Evolutionary conservation across 148 eudicot species (phyloP).

Genomic region (Dysphania ambrosioides): DNA sequence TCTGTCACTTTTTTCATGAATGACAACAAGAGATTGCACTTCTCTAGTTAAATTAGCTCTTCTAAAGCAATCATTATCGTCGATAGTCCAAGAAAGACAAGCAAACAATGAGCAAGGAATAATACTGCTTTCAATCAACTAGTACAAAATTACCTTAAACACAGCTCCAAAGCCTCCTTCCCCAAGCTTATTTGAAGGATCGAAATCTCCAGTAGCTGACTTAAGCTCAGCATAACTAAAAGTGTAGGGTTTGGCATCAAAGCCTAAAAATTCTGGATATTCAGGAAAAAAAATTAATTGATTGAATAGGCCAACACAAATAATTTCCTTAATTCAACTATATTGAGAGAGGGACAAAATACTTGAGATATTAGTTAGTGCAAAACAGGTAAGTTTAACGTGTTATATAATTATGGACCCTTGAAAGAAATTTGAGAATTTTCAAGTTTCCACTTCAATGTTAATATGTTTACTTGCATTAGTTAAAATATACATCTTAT

Average conservation of each 20-base stretch:
- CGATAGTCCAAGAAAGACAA: no score
- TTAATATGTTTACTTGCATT: background rate
- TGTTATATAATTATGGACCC: background rate
- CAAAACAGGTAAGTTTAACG: background rate
- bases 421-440: no score
- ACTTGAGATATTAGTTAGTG: background rate
- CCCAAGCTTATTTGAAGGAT: constrained; percentile 36
- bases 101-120: no score
- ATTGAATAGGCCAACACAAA: background rate
- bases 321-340: background rate
- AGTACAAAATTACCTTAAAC: constrained; percentile 28
- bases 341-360: background rate
- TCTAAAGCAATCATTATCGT: no score
- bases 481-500: background rate
- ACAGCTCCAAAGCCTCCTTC: constrained; percentile 45
- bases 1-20: no score
- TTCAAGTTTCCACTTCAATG: background rate
- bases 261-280: constrained; percentile 56
- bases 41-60: no score
- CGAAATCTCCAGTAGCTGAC: constrained; percentile 54
- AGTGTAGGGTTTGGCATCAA: constrained; percentile 56
- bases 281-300: constrained; percentile 6
- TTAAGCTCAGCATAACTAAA: constrained; percentile 62
- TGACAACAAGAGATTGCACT: no score
- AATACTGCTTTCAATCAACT: background rate